Conservation (phyloP, 1,284 basidiomycete genomes). For the Malassezia nana region DNA sequence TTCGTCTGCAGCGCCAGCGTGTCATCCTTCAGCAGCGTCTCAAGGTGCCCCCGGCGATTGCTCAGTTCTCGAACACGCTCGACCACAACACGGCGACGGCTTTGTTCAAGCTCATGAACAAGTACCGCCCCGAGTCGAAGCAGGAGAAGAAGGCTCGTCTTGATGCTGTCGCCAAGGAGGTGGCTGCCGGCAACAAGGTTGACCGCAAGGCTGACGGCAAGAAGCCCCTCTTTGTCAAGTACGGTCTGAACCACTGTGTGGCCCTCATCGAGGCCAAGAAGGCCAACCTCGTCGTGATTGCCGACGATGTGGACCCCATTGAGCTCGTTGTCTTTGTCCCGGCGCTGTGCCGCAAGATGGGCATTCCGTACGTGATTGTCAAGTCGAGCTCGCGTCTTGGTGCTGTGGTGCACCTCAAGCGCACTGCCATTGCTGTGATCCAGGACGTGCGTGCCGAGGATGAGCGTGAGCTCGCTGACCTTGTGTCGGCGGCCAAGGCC, state of each 20-base stretch:
- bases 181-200: conserved; percentile 57
- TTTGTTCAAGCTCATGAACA: conserved; percentile 95
- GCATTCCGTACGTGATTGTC: conserved; percentile 93
- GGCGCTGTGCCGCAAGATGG: conserved; percentile 98
- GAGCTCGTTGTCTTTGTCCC: conserved; percentile 91
- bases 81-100: conserved; percentile 99
- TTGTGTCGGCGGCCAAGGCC: conserved; percentile 87
- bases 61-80: conserved; percentile 92
- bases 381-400: conserved; percentile 94
- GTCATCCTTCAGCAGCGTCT: conserved; percentile 96
- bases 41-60: conserved; percentile 96
- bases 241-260: conserved; percentile 91
- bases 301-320: conserved; percentile 96
- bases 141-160: conserved; percentile 97
- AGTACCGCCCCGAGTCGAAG: conserved; percentile 84
- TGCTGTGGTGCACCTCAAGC: conserved; percentile 96
- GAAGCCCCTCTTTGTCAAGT: conserved; percentile 92
- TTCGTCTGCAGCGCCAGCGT: conserved; percentile 95
- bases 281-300: conserved; percentile 89
- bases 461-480: conserved; percentile 78
- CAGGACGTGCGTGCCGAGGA: conserved; percentile 94
- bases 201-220: conserved; percentile 51
- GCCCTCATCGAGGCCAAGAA: conserved; percentile 88
- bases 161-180: conserved; percentile 62
- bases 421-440: conserved; percentile 75